These are phyloP conservation scores for Aurifilum marmelostoma DNA, from an alignment of 2,329 filamentous ascomycete species.

Conservation along the genomic window DNA sequence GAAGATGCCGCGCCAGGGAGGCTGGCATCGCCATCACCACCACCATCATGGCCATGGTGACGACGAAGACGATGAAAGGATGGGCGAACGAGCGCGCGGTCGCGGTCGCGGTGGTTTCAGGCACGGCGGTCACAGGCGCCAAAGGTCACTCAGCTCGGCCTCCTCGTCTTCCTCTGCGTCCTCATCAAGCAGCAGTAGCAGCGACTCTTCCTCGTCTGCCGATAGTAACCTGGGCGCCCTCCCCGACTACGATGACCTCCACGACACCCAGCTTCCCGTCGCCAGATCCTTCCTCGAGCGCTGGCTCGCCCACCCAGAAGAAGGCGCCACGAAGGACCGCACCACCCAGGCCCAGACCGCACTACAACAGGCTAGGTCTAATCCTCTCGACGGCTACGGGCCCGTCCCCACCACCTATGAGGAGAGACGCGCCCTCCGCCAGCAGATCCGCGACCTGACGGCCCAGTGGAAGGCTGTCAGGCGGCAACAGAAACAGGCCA, in stretches of 20 bases:
- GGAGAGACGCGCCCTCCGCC: constrained; percentile 39
- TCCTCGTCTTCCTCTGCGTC: constrained; percentile 36
- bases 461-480: constrained; percentile 48
- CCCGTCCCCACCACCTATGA: constrained; percentile 25
- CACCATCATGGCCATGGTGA: constrained; percentile 13
- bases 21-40: background rate
- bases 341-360: constrained; percentile 47
- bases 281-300: constrained; percentile 48
- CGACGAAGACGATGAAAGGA: background rate
- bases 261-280: constrained; percentile 51
- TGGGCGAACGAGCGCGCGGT: constrained; percentile 6
- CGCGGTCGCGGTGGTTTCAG: constrained; percentile 30
- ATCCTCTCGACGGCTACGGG: background rate
- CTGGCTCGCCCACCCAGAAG: constrained; percentile 55
- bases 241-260: constrained; percentile 55
- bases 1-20: constrained; percentile 11
- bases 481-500: constrained; percentile 40
- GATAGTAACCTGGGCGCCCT: constrained; percentile 55
- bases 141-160: constrained; percentile 35
- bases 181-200: constrained; percentile 40
- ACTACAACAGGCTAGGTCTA: constrained; percentile 45
- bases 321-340: constrained; percentile 51
- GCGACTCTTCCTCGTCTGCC: constrained; percentile 41
- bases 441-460: constrained; percentile 50
- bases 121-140: constrained; percentile 25